Percentiles rank a stretch among this genome's conserved stretches.
These are phyloP conservation scores for Penicillium ucsense DNA, from an alignment of 495 filamentous ascomycete genomes.

Conservation along the genomic window DNA sequence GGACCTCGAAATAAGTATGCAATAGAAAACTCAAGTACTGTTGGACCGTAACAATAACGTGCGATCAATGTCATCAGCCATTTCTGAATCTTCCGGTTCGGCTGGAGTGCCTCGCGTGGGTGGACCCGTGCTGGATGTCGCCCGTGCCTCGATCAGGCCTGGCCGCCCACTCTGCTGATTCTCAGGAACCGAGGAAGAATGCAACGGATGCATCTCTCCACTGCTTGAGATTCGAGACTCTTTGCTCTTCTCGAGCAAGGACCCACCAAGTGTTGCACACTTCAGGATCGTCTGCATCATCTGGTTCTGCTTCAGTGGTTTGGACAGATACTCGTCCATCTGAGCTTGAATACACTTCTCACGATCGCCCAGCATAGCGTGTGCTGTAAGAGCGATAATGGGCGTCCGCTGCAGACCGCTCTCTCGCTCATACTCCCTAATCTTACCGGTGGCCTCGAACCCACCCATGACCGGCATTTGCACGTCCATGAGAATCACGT, in stretches of 20 bases:
- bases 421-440: conserved; percentile 85
- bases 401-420: conserved; percentile 69
- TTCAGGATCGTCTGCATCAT: conserved; percentile 98
- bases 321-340: conserved; percentile 99
- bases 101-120: conserved; percentile 38
- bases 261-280: conserved; percentile 84
- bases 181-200: conserved; percentile 18
- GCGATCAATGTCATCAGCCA: conserved; percentile 46
- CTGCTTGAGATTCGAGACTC: conserved; percentile 47
- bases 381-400: conserved; percentile 94
- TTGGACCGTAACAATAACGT: conserved; percentile 33
- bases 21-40: conserved; percentile 22
- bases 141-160: conserved; percentile 44
- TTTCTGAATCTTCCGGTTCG: conserved; percentile 58
- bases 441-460: conserved; percentile 95
- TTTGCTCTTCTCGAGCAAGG: conserved; percentile 65
- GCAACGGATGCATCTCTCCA: conserved; percentile 39
- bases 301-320: conserved; percentile 95
- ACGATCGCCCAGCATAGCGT: conserved; percentile 97
- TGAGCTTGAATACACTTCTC: conserved; percentile 97
- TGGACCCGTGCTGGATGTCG: conserved; percentile 54
- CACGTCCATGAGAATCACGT: conserved; percentile 98
- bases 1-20: conserved; percentile 4
- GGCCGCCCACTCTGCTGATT: conserved; percentile 4
- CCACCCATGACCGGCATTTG: conserved; percentile 99